A percentile compares a stretch with the other conserved stretches of the same genome.
These are phyloP conservation scores for Linaria vulgaris DNA, from an alignment of 257 asterid species.

Conservation along the genomic window DNA sequence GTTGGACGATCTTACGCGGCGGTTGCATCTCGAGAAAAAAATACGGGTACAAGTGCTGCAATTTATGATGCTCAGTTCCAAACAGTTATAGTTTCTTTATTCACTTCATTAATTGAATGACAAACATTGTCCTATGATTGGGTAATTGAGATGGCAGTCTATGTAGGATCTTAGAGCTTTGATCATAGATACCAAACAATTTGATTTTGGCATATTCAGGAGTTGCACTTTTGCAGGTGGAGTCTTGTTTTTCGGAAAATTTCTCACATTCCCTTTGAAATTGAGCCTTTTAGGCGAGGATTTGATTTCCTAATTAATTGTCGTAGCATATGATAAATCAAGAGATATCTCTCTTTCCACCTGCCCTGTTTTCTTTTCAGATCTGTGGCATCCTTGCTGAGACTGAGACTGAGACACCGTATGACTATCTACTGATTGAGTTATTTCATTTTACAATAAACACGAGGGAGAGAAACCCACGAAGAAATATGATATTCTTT, in stretches of 20 bases:
- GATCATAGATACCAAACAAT: too few relatives aligned
- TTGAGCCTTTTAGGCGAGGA: not conserved
- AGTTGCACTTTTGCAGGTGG: too few relatives aligned
- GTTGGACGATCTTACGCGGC: conserved; percentile 98
- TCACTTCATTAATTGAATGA: conserved; percentile 9
- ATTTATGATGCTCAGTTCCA: conserved; percentile 14
- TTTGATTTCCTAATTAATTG: not conserved
- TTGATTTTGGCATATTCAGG: too few relatives aligned
- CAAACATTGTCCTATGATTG: not conserved
- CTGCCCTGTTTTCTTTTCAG: too few relatives aligned
- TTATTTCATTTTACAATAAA: too few relatives aligned
- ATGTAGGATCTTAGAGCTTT: not conserved
- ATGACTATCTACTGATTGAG: too few relatives aligned
- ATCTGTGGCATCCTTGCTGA: too few relatives aligned
- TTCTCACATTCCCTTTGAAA: not conserved
- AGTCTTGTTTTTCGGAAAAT: too few relatives aligned
- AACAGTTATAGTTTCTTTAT: conserved; percentile 8
- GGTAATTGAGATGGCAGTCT: not conserved
- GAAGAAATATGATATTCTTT: too few relatives aligned
- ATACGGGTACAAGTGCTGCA: conserved; percentile 56
- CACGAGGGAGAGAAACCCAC: too few relatives aligned
- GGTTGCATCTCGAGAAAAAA: conserved; percentile 90
- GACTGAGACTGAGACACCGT: too few relatives aligned
- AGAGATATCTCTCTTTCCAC: not conserved
- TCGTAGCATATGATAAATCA: not conserved